Conservation (phyloP, 768 basidiomycete species). For the Leucogyrophana mollusca region DNA sequence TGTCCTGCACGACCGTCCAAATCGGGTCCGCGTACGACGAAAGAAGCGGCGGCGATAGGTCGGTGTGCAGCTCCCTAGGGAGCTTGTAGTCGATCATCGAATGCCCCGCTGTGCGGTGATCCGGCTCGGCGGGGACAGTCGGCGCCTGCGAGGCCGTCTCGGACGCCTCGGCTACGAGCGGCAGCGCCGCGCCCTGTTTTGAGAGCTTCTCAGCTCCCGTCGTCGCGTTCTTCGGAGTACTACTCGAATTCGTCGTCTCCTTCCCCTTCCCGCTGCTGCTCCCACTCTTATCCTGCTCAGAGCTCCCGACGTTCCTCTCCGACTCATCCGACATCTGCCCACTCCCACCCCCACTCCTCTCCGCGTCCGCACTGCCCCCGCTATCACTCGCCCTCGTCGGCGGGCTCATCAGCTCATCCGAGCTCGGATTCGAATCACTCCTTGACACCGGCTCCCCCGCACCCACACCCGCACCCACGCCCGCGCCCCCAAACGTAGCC, state of each 20-base stretch:
- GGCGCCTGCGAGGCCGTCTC: constrained; percentile 1
- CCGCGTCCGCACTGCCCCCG: constrained; percentile 10
- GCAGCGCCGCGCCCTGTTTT: not conserved
- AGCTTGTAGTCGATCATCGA: constrained; percentile 53
- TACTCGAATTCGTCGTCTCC: not conserved
- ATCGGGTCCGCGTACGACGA: constrained; percentile 75
- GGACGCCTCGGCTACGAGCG: constrained; percentile 1
- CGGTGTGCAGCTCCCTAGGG: constrained; percentile 58
- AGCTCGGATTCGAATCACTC: constrained; percentile 12
- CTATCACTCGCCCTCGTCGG: constrained; percentile 13
- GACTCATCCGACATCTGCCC: constrained; percentile 11
- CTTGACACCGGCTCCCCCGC: constrained; percentile 6
- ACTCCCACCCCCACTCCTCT: constrained; percentile 6
- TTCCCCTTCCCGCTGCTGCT: not conserved
- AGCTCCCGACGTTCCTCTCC: not conserved
- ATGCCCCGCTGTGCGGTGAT: constrained; percentile 9
- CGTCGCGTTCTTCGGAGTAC: not conserved
- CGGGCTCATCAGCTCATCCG: constrained; percentile 12
- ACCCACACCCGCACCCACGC: not conserved
- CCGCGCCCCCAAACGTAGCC: constrained; percentile 1
- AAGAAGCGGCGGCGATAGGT: constrained; percentile 54
- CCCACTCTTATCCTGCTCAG: constrained; percentile 1
- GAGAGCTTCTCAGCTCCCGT: no score
- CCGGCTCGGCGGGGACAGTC: constrained; percentile 7
- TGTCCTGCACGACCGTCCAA: constrained; percentile 81